Base-by-base conservation (phyloP, 2,329 filamentous ascomycete species). In the Ceratocystiopsis sp. region DNA sequence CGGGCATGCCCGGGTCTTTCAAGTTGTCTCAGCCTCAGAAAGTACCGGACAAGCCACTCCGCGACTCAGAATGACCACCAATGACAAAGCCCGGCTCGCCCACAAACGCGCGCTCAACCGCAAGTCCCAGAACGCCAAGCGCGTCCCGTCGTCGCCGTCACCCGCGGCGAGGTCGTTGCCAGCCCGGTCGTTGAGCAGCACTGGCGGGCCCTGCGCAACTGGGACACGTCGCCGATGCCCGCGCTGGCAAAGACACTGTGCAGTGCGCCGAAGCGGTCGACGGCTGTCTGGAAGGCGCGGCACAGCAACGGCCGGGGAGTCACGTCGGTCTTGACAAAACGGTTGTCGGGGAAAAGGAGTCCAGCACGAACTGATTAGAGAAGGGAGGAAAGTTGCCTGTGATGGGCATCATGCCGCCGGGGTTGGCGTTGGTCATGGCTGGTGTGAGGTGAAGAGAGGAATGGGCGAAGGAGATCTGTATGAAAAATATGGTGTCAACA, bases 21-120 rank as follows among this genome's bases (percentile, higher is more conserved):
- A n/a, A n/a, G n/a, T n/a, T n/a, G n/a, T n/a, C n/a, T n/a, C n/a
- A n/a, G n/a, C n/a, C n/a, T n/a, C n/a, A n/a, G n/a, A n/a, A n/a
- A n/a, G n/a, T n/a, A n/a, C n/a, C n/a, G n/a, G n/a, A n/a, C n/a
- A n/a, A n/a, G n/a, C n/a, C n/a, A n/a, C n/a, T n/a, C n/a, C n/a
- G n/a, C n/a, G n/a, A n/a, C n/a, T n/a, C n/a, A n/a, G n/a, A n/a
- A n/a, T n/a, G n/a, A n/a, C n/a, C n/a, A n/a, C n/a, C n/a, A n/a
- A n/a, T n/a, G n/a, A n/a, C n/a, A n/a, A n/a, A 16, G 40, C 40
- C 4, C 40, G 40, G 15, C 40, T 41, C 4, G 40, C 40, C 0
- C 40, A 41, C n/a, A 41, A 41, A 19, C 40, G 40, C 18, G 40
- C 40, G 16, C 40, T 41, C n/a, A 34, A 41, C 21, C 40, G 40